Evolutionary conservation across 2,329 filamentous ascomycete species (phyloP), one percentile per base, ranked within the genome.

Genomic region (Ophiostoma ulmi): DNA sequence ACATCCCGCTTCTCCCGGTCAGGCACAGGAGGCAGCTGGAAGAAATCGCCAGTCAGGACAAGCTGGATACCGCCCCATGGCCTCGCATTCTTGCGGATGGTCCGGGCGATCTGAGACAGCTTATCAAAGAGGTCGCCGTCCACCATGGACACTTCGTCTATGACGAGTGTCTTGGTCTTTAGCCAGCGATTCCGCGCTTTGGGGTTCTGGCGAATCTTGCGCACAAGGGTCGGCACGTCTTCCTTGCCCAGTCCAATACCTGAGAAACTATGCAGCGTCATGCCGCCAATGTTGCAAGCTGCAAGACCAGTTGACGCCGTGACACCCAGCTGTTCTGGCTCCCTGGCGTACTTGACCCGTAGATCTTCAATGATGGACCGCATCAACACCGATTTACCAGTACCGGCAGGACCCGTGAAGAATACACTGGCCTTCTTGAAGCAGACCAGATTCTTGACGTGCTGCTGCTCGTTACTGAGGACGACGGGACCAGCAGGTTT

Each of bases 111-210:
- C 72, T 91, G 87, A 73, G 96, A 93, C 22, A 99, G 85, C 79
- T 99, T 99, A 82, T 99, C 95, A 75, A 98, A 99, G 0, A 99
- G 84, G 44, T 97, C 94, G 0, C 93, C 95, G 76, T 99, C 95
- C 5, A 99, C 94, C 96, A 99, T 99, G 14, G 95, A 98, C 3
- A 99, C 90, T 78, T 99, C 95, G 79, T 99, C 95, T 75, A 99
- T 87, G 75, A 99, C 86, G 35, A 99, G 85, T 14, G 93, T 88
- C 77, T 94, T 97, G 0, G 93, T 97, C 71, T 89, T 88, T 74
- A 96, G 81, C 96, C 96, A 99, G 58, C 94, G 87, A 74, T 88
- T 90, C 78, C 91, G 94, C 31, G 93, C 93, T 78, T 97, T 98
- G 22, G 87, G 85, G 75, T 98, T 97, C 72, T 89, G 87, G 75